Conservation (phyloP, 176 grass and related monocot genomes). For the Themeda triandra region DNA sequence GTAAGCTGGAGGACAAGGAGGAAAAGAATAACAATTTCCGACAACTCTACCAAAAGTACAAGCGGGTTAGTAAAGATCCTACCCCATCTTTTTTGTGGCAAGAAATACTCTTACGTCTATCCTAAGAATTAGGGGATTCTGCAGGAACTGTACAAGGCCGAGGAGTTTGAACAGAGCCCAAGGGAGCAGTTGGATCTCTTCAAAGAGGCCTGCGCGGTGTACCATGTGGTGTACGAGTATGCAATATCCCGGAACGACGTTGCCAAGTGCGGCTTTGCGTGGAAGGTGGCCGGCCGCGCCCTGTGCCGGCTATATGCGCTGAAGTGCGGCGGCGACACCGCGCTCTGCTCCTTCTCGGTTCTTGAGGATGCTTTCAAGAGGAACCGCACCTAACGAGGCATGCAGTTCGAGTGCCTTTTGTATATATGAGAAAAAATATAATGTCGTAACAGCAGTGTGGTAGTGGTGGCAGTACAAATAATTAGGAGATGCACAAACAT, state of each 20-base stretch:
- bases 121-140: not conserved
- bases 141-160: constrained; percentile 50
- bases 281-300: constrained; percentile 57
- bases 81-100: not conserved
- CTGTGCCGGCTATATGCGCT: constrained; percentile 17
- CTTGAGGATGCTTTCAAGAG: constrained; percentile 18
- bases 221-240: constrained; percentile 41
- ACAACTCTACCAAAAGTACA: constrained; percentile 51
- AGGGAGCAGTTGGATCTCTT: constrained; percentile 23
- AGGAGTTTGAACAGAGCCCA: constrained; percentile 36
- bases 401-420: not conserved
- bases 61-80: constrained; percentile 38
- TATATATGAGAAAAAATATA: not conserved
- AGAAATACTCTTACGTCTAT: not conserved
- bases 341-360: not conserved
- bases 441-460: not conserved
- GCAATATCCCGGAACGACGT: not conserved
- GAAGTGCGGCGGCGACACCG: not conserved
- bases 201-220: constrained; percentile 44
- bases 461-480: not conserved
- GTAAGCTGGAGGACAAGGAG: not conserved
- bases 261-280: constrained; percentile 44
- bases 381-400: not conserved
- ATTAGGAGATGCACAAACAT: not conserved
- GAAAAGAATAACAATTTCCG: constrained; percentile 18